Base-by-base conservation (phyloP, 1,284 basidiomycete species). In the Ustilago crameri region DNA sequence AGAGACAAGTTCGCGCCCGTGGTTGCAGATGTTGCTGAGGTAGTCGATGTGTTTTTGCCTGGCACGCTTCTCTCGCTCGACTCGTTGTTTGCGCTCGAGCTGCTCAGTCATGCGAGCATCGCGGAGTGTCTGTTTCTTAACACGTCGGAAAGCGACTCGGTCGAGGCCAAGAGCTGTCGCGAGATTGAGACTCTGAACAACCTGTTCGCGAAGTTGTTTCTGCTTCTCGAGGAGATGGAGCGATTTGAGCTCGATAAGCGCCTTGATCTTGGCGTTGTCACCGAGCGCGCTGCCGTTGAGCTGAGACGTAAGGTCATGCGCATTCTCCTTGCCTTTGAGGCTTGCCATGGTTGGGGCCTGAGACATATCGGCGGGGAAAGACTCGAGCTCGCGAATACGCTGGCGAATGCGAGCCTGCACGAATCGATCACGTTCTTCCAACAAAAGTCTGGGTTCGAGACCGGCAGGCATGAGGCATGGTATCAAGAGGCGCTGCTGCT, bases 1-100 rank as follows among this genome's bases (percentile, higher is more conserved):
- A 45, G 91, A 85, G 46, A 93, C 86, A 52, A 89, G 82, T 46
- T 92, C 90, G 58, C 88, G 88, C 2, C 93, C 94, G 82, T 99
- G 96, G 45, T 87, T 85, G 83, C 90, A 91, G 78, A 99, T 97
- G 66, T 92, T 89, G 46, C 87, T 87, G 79, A 98, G 91, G 82
- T 98, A 95, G 78, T 95, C 93, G 79, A 96, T 89, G 81, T 99
- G 96, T 82, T 96, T 95, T 86, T 94, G 91, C 84, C 98, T 96
- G 47, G 94, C 94, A 34, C 93, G 90, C 51, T 91, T 90, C 85
- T 98, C 95, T 22, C 95, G 90, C 73, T 98, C 95, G 8, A 89
- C 87, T 24, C 95, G 91, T 83, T 98, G 96, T 82, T 92, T 91
- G 59, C 93, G 88, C 85, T 98, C 96, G 15, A 92, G 88, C 72